Evolutionary conservation across 2,329 filamentous ascomycete species (phyloP).

Genomic region (Diaporthe sp.): DNA sequence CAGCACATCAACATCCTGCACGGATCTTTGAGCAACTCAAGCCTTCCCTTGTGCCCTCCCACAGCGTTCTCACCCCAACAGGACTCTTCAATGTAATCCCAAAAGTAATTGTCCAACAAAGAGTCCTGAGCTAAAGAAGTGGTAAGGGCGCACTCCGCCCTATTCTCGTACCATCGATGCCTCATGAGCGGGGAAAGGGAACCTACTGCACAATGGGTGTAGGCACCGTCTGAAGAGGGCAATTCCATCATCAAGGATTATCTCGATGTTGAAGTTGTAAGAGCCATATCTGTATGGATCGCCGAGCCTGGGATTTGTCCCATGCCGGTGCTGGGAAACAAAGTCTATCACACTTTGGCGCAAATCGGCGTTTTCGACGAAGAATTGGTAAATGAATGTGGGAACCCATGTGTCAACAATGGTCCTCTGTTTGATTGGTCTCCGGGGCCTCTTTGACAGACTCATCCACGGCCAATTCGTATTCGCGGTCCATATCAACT

Average conservation of each 20-base stretch:
- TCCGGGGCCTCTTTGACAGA: background rate
- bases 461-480: background rate
- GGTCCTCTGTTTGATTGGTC: background rate
- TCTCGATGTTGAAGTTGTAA: slow-evolving; percentile 13
- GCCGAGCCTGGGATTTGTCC: slow-evolving; percentile 4
- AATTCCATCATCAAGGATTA: slow-evolving; percentile 1
- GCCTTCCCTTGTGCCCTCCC: slow-evolving; percentile 1
- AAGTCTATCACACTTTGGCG: slow-evolving; percentile 13
- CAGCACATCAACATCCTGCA: slow-evolving; percentile 4
- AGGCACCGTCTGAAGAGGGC: background rate
- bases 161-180: slow-evolving; percentile 2
- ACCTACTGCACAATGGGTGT: background rate
- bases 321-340: slow-evolving; percentile 4
- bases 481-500: background rate
- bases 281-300: background rate
- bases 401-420: background rate
- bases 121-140: background rate
- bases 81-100: background rate
- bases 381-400: slow-evolving; percentile 1
- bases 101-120: background rate
- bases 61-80: background rate
- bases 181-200: slow-evolving; percentile 15
- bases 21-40: background rate
- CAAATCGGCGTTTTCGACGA: background rate
- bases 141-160: background rate